Conservation (phyloP, 495 filamentous ascomycete genomes). For the Xylaria nigripes region DNA sequence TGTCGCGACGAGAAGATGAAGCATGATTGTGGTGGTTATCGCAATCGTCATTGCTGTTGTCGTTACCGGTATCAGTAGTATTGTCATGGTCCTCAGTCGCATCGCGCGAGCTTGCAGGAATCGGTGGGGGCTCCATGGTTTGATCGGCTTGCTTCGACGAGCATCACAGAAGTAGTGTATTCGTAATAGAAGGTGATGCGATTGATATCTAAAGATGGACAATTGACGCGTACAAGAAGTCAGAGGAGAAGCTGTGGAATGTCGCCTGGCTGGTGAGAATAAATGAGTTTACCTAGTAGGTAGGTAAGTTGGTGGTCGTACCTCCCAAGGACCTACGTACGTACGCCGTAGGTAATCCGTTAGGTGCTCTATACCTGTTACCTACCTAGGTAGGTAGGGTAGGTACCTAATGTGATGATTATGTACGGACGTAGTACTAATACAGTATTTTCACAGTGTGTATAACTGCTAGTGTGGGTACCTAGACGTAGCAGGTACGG, state of each 20-base stretch:
- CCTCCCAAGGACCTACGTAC: no score
- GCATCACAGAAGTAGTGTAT: not conserved
- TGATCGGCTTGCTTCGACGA: constrained; percentile 5
- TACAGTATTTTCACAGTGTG: no score
- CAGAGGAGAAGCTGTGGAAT: not conserved
- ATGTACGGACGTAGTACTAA: no score
- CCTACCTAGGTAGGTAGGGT: not conserved
- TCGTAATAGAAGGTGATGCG: not conserved
- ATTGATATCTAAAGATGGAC: not conserved
- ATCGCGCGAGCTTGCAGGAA: constrained; percentile 13
- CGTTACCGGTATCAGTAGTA: not conserved
- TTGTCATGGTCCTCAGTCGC: constrained; percentile 14
- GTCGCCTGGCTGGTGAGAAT: no score
- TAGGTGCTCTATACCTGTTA: no score
- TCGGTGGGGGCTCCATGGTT: constrained; percentile 25
- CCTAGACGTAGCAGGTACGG: no score
- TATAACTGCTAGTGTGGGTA: no score
- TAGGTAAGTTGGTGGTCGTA: no score
- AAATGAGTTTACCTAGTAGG: no score
- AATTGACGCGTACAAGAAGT: not conserved
- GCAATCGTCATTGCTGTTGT: constrained; percentile 6
- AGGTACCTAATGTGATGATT: no score
- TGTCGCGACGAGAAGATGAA: constrained; percentile 32
- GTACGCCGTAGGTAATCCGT: no score
- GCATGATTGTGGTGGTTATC: not conserved